Base-by-base conservation (phyloP, 495 filamentous ascomycete species). In the Cetradonia linearis region DNA sequence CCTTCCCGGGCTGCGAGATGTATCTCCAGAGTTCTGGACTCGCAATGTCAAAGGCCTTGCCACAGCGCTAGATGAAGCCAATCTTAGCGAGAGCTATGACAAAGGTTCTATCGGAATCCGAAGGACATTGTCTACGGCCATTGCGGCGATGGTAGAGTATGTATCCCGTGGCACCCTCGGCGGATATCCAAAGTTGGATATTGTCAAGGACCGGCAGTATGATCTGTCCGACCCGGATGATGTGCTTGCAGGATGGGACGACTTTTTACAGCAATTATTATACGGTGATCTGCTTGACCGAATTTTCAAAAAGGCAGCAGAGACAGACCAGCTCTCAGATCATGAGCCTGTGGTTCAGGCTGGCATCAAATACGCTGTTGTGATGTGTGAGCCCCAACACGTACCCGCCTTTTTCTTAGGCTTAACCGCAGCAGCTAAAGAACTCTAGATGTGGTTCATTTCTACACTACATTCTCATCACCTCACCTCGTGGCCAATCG, bases 81-180 rank as follows among this genome's bases (percentile, higher is more conserved):
- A 83, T 31, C 71, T 86, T 31, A 84, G 80, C 31, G 83, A 86
- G 64, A 86, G 82, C 67, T 87, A 85, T 65, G 84, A 87, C 66
- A 86, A 86, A 66, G 83, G 82, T 7, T 72, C 76, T 8, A 64
- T 87, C 37, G 83, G 84, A 14, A 77, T 78, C 61, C 75, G 83
- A 52, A 86, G 84, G 67, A 82, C 82, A 11, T 72, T 87, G 30
- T 81, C 83, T 8, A 85, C 84, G 31, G 84, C 81, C 13, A 76
- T 79, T 18, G 81, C 81, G 23, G 77, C 76, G 4, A 66, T 87
- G 57, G 74, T 85, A 59, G 84, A 86, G 65, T 75, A 76, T 54
- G 72, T 82, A 1, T 80, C 79, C 7, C 70, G 83, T 57, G 84
- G 81, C 2, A 66, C 76, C 9, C 66, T 86, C 16, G 81, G 75